These are phyloP conservation scores for Hemileia vastatrix DNA, from an alignment of 1,284 basidiomycete genomes.

Conservation along the genomic window DNA sequence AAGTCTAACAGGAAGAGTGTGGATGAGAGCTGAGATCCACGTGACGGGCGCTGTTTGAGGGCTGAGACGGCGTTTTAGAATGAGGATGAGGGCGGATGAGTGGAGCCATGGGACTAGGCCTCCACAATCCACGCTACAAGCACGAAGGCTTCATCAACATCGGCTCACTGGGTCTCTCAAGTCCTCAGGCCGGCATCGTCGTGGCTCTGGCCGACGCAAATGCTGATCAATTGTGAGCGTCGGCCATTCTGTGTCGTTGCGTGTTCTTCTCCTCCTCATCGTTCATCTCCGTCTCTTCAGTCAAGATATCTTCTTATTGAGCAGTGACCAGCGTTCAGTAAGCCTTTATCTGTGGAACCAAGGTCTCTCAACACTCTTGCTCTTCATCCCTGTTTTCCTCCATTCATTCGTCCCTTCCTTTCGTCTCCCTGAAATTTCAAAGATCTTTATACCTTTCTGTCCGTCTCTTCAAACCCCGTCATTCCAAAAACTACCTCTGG, in stretches of 20 bases:
- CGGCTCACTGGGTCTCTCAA: slow-evolving; percentile 64
- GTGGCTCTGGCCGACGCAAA: slow-evolving; percentile 89
- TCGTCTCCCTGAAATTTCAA: not conserved
- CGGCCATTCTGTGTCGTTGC: not conserved
- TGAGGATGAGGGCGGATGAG: no score
- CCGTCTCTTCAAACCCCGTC: slow-evolving; percentile 9
- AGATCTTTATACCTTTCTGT: slow-evolving; percentile 11
- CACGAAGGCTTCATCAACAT: slow-evolving; percentile 72
- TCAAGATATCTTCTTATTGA: slow-evolving; percentile 69
- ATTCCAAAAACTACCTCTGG: slow-evolving; percentile 4
- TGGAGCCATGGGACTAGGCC: no score
- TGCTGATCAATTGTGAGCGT: slow-evolving; percentile 79
- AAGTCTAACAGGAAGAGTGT: no score
- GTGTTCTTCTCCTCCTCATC: slow-evolving; percentile 2
- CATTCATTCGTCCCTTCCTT: not conserved
- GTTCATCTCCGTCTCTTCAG: slow-evolving; percentile 46
- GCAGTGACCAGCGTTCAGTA: slow-evolving; percentile 61
- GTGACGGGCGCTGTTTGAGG: no score
- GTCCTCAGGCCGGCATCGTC: slow-evolving; percentile 56
- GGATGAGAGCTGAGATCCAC: no score
- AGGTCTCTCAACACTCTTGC: slow-evolving; percentile 47
- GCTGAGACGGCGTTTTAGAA: no score
- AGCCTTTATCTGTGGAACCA: slow-evolving; percentile 75
- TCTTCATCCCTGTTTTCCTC: not conserved
- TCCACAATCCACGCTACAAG: no score